Evolutionary conservation across 148 eudicot species (phyloP), one percentile per base, ranked within the genome.

Genomic region (Rhododendron ovatum): DNA sequence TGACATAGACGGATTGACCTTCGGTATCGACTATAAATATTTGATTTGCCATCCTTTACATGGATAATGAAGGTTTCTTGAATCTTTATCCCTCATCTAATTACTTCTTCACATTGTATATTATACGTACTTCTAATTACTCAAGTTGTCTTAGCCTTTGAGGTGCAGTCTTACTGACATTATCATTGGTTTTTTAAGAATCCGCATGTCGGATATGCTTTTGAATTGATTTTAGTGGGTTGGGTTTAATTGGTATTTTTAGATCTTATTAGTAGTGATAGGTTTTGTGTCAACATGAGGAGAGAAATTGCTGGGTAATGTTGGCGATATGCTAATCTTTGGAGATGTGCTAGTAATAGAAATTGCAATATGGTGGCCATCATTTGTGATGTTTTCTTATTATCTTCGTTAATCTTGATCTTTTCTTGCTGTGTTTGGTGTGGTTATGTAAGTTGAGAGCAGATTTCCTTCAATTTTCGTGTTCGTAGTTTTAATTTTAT

Each of bases 271-370:
- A 65, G 67, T 41, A n/a, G 17, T 53, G 81, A 26, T 45, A 53
- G 50, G 71, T 55, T 81, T 71, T 17, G 47, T 30, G 48, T 24
- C 85, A 74, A 84, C 85, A 13, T 65, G 67, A 74, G 85, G 41
- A 43, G 55, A 81, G 28, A 63, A 48, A 82, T 71, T 37, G 80
- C 80, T 51, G 83, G 84, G 17, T 50, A 81, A 86, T 51, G 50
- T 86, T 67, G 82, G 55, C 20, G 37, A n/a, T 80, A 59, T 3
- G 28, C 59, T 30, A 74, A 18, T 85, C 59, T 78, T 85, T 45
- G 78, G 59, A 79, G 83, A 9, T 63, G 76, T 79, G 76, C 30
- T 82, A 65, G 39, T 77, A 26, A 57, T 33, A 53, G 67, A 65
- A 30, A 65, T 30, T 50, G 47, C 20, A 80, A 80, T 47, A 84